Conservation (phyloP, 2,329 filamentous ascomycete genomes). For the Raffaelea ambrosiae region DNA sequence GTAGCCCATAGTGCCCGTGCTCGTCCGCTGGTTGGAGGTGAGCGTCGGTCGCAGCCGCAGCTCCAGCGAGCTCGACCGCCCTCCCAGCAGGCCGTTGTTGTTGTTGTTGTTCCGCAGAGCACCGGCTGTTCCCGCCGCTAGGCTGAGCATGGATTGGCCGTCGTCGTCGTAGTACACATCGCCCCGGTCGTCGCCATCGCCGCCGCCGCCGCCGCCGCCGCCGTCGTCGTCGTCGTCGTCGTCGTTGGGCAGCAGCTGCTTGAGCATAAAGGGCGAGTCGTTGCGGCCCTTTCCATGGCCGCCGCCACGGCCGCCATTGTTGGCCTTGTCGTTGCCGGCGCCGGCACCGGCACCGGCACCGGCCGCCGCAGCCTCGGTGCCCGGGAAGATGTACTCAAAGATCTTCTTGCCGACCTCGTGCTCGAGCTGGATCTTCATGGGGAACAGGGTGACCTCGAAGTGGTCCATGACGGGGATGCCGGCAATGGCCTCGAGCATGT, state of each 20-base stretch:
- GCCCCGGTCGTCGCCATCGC: slow-evolving; percentile 26
- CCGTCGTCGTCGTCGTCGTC: slow-evolving; percentile 25
- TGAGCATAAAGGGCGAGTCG: slow-evolving; percentile 52
- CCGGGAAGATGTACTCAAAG: slow-evolving; percentile 97
- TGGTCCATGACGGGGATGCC: slow-evolving; percentile 96
- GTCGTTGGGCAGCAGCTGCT: slow-evolving; percentile 28
- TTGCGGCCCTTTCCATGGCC: slow-evolving; percentile 18
- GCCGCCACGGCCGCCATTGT: neutral
- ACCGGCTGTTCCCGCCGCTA: neutral
- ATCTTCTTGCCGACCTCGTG: slow-evolving; percentile 85
- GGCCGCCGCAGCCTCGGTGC: slow-evolving; percentile 49
- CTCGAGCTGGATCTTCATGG: slow-evolving; percentile 88
- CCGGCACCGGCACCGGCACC: slow-evolving; percentile 1
- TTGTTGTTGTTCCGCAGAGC: neutral
- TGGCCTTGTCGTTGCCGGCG: neutral
- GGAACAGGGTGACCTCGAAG: slow-evolving; percentile 90
- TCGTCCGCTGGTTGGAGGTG: slow-evolving; percentile 40
- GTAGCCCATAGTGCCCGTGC: slow-evolving; percentile 14
- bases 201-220: slow-evolving; percentile 38
- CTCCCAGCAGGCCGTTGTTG: slow-evolving; percentile 30
- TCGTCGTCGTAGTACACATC: slow-evolving; percentile 35
- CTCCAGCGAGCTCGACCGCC: slow-evolving; percentile 69
- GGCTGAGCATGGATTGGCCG: slow-evolving; percentile 25
- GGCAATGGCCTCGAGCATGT: slow-evolving; percentile 96
- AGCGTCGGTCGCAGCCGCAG: slow-evolving; percentile 77